Evolutionary conservation across 495 filamentous ascomycete genomes (phyloP).

Genomic region (Margaritispora aquatica): DNA sequence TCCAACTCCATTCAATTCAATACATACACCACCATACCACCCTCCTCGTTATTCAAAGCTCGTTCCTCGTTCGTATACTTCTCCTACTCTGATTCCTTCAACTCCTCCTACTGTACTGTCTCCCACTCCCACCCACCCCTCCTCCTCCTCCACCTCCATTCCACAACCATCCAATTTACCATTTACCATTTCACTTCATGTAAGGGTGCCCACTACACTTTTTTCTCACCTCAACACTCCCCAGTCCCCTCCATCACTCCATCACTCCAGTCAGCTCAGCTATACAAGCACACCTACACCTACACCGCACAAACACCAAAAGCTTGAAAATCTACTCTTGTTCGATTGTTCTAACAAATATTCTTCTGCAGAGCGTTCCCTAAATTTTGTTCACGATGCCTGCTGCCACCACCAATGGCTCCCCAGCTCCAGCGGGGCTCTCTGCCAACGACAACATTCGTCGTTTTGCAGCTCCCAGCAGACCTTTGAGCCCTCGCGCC

Average conservation of each 20-base stretch:
- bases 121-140: background rate
- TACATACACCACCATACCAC: too few species aligned
- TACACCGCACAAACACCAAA: background rate
- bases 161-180: background rate
- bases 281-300: background rate
- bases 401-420: conserved; percentile 34
- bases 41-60: too few species aligned
- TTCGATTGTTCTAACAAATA: conserved; percentile 16
- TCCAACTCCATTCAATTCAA: too few species aligned
- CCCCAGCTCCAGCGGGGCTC: conserved; percentile 30
- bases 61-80: too few species aligned
- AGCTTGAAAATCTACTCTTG: background rate
- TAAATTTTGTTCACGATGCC: conserved; percentile 35
- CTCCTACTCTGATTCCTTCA: too few species aligned
- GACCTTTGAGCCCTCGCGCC: conserved; percentile 79
- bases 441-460: conserved; percentile 98
- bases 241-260: too few species aligned
- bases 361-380: conserved; percentile 11
- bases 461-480: conserved; percentile 88
- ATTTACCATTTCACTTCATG: too few species aligned
- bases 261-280: background rate
- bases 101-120: background rate
- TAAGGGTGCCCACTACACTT: background rate
- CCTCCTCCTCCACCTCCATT: background rate
- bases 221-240: too few species aligned